phyloP scores from a whole-genome alignment of 106 monocot genomes.

The Acanthochlamys bracteata region DNA sequence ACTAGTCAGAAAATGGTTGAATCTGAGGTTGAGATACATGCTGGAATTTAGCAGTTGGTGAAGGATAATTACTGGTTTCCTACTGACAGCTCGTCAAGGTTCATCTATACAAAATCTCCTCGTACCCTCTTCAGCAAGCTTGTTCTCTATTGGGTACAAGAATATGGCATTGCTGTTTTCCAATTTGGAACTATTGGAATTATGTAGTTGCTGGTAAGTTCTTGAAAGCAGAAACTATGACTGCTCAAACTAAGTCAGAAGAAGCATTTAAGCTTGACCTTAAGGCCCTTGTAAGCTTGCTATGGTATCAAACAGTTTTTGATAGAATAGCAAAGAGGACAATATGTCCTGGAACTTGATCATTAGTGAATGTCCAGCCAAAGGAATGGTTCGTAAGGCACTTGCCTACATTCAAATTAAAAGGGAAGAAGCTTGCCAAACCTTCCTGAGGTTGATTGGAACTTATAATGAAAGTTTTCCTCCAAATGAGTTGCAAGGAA shows the following conservation, averaged over 20 bases:
- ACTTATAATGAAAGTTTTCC: too few relatives aligned
- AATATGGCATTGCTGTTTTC: constrained; percentile 67
- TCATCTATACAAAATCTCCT: constrained; percentile 48
- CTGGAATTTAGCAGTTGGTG: constrained; percentile 46
- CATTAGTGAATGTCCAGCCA: too few relatives aligned
- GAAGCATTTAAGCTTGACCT: constrained; percentile 52
- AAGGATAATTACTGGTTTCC: constrained; percentile 39
- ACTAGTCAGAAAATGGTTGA: constrained; percentile 80
- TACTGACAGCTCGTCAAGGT: constrained; percentile 37
- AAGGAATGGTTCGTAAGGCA: too few relatives aligned
- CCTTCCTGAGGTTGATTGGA: too few relatives aligned
- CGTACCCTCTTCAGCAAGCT: constrained; percentile 66
- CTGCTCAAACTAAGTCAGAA: constrained; percentile 35
- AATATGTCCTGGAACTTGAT: too few relatives aligned
- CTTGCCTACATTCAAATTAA: too few relatives aligned
- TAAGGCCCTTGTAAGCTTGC: constrained; percentile 28
- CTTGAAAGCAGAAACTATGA: constrained; percentile 46
- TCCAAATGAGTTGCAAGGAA: too few relatives aligned
- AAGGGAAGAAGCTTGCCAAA: too few relatives aligned
- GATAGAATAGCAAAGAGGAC: too few relatives aligned
- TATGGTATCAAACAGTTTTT: constrained; percentile 4
- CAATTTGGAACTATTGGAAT: constrained; percentile 71
- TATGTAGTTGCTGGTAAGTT: constrained; percentile 82
- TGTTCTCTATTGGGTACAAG: constrained; percentile 51
- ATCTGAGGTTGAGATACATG: constrained; percentile 62